phyloP scores from a whole-genome alignment of 192 early-diverging fungal genomes.

The Pilobolus umbonatus region DNA sequence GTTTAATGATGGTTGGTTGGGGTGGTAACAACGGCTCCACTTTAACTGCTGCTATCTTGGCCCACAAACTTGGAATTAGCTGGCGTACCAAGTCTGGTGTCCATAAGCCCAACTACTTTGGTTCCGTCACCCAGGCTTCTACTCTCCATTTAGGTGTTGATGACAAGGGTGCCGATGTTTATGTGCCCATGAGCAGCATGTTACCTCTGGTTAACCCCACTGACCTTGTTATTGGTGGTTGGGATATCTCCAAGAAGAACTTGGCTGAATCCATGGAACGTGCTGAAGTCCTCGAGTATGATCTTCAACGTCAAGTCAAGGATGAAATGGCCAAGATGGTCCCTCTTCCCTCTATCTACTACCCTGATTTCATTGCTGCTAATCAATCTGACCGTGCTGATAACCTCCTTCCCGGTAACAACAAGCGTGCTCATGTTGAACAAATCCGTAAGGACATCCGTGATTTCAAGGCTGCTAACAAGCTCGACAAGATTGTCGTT shows the following conservation, averaged over 20 bases:
- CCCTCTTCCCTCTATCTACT: conserved; percentile 96
- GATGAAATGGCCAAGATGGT: conserved; percentile 75
- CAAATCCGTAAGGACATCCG: conserved; percentile 93
- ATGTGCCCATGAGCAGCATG: conserved; percentile 88
- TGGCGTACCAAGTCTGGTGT: conserved; percentile 94
- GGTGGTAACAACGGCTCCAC: conserved; percentile 99
- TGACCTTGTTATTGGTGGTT: conserved; percentile 96
- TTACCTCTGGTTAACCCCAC: conserved; percentile 97
- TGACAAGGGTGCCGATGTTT: conserved; percentile 80
- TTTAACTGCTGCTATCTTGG: conserved; percentile 92
- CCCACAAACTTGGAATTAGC: conserved; percentile 81
- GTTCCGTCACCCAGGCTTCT: conserved; percentile 93
- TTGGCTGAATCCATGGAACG: conserved; percentile 91
- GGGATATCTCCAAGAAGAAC: conserved; percentile 90
- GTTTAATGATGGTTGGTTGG: conserved; percentile 99
- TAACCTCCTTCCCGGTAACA: conserved; percentile 76
- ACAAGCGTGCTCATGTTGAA: conserved; percentile 91
- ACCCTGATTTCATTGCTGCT: conserved; percentile 98
- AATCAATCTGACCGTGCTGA: conserved; percentile 97
- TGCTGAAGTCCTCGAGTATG: conserved; percentile 92
- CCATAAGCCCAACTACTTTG: conserved; percentile 94
- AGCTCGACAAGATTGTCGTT: conserved; percentile 90
- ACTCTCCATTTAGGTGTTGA: conserved; percentile 93
- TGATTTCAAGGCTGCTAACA: conserved; percentile 86
- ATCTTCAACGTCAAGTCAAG: conserved; percentile 90